phyloP scores from a whole-genome alignment of 345 rosid species.

The Cardamine occulta region DNA sequence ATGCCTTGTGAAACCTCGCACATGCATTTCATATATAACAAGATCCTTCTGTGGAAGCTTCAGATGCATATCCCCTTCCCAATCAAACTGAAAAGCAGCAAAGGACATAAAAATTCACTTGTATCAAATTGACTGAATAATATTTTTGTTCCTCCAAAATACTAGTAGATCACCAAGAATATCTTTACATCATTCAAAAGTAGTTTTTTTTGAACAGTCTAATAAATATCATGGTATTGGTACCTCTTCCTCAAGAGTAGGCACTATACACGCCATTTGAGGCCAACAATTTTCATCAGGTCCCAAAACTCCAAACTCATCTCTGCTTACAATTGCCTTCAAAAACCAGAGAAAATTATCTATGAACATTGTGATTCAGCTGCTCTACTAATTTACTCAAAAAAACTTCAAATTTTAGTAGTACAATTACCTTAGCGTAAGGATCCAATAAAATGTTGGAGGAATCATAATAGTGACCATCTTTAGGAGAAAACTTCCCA shows the following conservation, averaged over 20 bases:
- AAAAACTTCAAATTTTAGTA: background rate
- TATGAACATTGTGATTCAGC: background rate
- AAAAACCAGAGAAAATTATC: slow-evolving; percentile 33
- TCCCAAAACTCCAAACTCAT: slow-evolving; percentile 74
- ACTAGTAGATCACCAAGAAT: background rate
- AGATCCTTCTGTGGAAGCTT: slow-evolving; percentile 74
- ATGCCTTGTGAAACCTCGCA: slow-evolving; percentile 87
- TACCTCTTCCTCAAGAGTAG: slow-evolving; percentile 72
- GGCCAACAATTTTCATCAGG: slow-evolving; percentile 81
- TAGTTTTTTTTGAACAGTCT: background rate
- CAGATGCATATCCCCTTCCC: slow-evolving; percentile 96
- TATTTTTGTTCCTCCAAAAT: background rate
- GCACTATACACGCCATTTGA: slow-evolving; percentile 91
- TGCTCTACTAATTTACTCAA: background rate
- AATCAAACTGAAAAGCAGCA: slow-evolving; percentile 71
- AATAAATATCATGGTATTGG: background rate
- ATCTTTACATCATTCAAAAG: background rate
- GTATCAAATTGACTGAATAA: background rate
- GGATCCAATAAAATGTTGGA: slow-evolving; percentile 81
- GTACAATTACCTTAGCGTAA: slow-evolving; percentile 70
- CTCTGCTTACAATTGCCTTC: slow-evolving; percentile 87
- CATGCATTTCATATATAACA: slow-evolving; percentile 93
- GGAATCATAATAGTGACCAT: slow-evolving; percentile 69
- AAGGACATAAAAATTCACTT: background rate
- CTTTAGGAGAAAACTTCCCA: slow-evolving; percentile 70